A percentile compares a stretch with the other conserved stretches of the same genome.
These are phyloP conservation scores for Gomphus sp. DNA, from an alignment of 1,284 basidiomycete genomes.

Conservation along the genomic window DNA sequence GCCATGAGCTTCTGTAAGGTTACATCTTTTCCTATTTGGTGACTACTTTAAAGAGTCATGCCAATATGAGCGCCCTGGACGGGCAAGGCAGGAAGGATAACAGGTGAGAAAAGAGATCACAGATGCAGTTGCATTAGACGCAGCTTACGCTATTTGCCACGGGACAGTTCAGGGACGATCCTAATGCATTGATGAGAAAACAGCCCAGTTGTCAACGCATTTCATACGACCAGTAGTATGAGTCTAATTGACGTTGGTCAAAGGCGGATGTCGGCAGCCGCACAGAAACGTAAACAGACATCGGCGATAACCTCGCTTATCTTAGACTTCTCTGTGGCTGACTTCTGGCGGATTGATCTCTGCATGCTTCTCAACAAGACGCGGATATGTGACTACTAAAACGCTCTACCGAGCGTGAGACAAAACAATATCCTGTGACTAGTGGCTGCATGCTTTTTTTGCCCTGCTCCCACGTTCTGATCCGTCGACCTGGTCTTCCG, in stretches of 20 bases:
- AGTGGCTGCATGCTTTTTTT: neutral
- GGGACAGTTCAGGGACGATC: neutral
- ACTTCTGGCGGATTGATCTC: neutral
- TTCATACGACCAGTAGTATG: neutral
- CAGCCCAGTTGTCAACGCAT: neutral
- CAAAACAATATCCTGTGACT: neutral
- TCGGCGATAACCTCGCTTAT: neutral
- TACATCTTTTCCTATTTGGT: neutral
- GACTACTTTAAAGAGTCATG: neutral
- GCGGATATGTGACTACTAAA: neutral
- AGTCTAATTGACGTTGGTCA: neutral
- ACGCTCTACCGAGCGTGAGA: neutral
- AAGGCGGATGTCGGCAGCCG: neutral
- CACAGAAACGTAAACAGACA: neutral
- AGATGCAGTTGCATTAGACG: neutral
- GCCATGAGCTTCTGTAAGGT: neutral
- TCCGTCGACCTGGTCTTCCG: neutral
- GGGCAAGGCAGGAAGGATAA: neutral
- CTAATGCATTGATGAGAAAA: neutral
- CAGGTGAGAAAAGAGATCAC: neutral
- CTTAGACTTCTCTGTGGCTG: neutral
- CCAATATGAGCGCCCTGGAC: neutral
- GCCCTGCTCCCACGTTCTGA: neutral
- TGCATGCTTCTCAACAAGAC: neutral
- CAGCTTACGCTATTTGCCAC: neutral